Conservation (phyloP, 2,329 filamentous ascomycete species). For the Dactylonectria estremocensis region DNA sequence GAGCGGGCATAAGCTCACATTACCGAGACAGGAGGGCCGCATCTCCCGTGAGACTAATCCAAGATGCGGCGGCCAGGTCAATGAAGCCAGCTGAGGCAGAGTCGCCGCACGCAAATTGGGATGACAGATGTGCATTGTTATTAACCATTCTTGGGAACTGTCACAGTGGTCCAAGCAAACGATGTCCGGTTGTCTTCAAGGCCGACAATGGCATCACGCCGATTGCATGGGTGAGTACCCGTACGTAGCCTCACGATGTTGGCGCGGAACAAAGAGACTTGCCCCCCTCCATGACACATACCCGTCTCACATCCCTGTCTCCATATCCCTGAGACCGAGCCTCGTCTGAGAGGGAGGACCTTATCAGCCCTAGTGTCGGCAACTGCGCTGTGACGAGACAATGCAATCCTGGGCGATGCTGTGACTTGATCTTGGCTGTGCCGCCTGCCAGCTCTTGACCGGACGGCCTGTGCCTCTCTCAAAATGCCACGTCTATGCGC, state of each 20-base stretch:
- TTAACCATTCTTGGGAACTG: background rate
- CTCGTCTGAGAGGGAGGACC: background rate
- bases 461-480: conserved; percentile 3
- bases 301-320: conserved; percentile 6
- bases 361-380: conserved; percentile 4
- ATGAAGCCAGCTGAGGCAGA: background rate
- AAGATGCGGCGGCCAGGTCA: conserved; percentile 9
- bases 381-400: conserved; percentile 1
- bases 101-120: conserved; percentile 14
- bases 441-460: background rate
- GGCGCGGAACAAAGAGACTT: background rate
- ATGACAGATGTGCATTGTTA: background rate
- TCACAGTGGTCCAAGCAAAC: background rate
- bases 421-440: background rate
- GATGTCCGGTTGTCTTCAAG: no score
- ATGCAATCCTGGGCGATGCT: background rate
- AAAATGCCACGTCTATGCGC: conserved; percentile 11
- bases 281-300: conserved; percentile 14
- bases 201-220: background rate
- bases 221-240: background rate
- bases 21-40: conserved; percentile 40
- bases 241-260: conserved; percentile 15
- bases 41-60: conserved; percentile 27
- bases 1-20: conserved; percentile 48
- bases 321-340: conserved; percentile 3